Conservation (phyloP, 2,329 filamentous ascomycete species). For the Purpureocillium takamizusanense region DNA sequence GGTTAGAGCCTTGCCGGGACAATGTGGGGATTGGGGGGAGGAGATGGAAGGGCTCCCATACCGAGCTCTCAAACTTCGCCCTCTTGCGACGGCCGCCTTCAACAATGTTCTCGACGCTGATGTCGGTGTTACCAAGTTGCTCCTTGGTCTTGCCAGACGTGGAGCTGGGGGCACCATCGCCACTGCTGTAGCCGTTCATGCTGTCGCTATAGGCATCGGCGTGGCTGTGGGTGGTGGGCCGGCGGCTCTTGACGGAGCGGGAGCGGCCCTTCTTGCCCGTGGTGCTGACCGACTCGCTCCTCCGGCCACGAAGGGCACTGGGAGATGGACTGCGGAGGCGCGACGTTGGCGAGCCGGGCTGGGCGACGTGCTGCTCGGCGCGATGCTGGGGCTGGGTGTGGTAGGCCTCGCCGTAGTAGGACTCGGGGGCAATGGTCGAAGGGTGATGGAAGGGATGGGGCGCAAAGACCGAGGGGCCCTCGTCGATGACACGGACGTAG, state of each 20-base stretch:
- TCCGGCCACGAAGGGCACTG: slow-evolving; percentile 56
- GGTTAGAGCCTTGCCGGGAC: slow-evolving; percentile 15
- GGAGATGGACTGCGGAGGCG: slow-evolving; percentile 74
- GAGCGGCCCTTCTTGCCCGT: slow-evolving; percentile 58
- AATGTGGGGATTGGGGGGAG: slow-evolving; percentile 1
- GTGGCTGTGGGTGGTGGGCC: slow-evolving; percentile 31
- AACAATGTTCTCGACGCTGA: slow-evolving; percentile 96
- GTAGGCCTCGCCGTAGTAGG: slow-evolving; percentile 26
- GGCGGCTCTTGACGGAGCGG: slow-evolving; percentile 61
- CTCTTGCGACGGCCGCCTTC: slow-evolving; percentile 93
- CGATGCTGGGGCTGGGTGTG: slow-evolving; percentile 38
- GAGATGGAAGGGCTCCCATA: slow-evolving; percentile 42
- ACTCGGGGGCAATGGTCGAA: too few relatives aligned
- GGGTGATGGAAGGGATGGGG: slow-evolving; percentile 37
- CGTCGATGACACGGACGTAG: slow-evolving; percentile 77
- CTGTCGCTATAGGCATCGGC: slow-evolving; percentile 58
- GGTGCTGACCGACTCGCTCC: slow-evolving; percentile 64
- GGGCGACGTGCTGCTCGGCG: slow-evolving; percentile 52
- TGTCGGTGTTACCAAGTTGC: slow-evolving; percentile 87
- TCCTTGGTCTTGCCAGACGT: slow-evolving; percentile 68
- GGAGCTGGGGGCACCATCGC: slow-evolving; percentile 71
- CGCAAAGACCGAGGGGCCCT: slow-evolving; percentile 34
- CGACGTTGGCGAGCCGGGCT: slow-evolving; percentile 62
- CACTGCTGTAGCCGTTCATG: slow-evolving; percentile 74
- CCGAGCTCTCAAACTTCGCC: slow-evolving; percentile 92